Evolutionary conservation across 1,139 yeast genomes (phyloP).

Genomic region (Tardiomyces blankii): DNA sequence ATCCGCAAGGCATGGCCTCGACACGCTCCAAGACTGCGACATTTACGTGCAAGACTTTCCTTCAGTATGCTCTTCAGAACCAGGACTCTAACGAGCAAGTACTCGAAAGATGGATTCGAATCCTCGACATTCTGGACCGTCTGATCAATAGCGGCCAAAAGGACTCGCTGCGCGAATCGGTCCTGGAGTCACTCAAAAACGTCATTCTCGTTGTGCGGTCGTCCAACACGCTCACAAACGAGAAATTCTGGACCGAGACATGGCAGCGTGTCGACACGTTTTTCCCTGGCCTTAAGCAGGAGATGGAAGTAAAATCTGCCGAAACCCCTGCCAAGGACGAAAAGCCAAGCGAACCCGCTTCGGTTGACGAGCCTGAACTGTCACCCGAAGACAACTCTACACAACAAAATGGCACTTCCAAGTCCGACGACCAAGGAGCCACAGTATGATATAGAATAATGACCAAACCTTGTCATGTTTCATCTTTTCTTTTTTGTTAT

Average conservation of each 20-base stretch:
- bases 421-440: too few relatives aligned
- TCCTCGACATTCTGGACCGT: constrained; percentile 39
- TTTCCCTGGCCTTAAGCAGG: constrained; percentile 31
- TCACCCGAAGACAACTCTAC: too few relatives aligned
- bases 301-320: background rate
- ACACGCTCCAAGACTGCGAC: constrained; percentile 60
- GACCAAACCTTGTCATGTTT: too few relatives aligned
- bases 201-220: constrained; percentile 33
- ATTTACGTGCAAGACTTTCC: constrained; percentile 58
- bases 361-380: too few relatives aligned
- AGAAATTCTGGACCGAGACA: constrained; percentile 31
- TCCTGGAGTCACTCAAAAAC: constrained; percentile 54
- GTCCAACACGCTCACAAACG: constrained; percentile 30
- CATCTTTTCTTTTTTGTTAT: too few relatives aligned
- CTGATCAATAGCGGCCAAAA: constrained; percentile 31
- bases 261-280: constrained; percentile 37
- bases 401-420: too few relatives aligned
- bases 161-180: constrained; percentile 41
- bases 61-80: constrained; percentile 40
- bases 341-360: background rate
- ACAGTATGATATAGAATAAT: too few relatives aligned
- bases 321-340: background rate
- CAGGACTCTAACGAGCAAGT: constrained; percentile 29
- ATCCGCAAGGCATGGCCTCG: constrained; percentile 47
- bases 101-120: constrained; percentile 31